phyloP scores from a whole-genome alignment of 345 rosid genomes.

The Melaleuca quinquenervia region DNA sequence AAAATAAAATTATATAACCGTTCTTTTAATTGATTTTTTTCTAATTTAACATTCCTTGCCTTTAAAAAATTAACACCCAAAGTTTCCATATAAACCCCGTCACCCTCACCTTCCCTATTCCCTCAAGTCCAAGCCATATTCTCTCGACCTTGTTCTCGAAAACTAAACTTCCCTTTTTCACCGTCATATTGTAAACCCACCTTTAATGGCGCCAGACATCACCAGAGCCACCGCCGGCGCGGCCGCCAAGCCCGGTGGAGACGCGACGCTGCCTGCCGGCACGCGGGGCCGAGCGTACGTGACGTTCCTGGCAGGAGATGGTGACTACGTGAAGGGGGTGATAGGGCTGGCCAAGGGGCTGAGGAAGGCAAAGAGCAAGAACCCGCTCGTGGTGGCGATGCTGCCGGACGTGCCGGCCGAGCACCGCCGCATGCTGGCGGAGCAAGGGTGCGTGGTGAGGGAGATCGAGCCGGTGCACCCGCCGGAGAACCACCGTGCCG shows the following conservation, averaged over 20 bases:
- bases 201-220: neutral
- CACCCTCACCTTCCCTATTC: neutral
- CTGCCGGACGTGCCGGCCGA: slow-evolving; percentile 28
- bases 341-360: slow-evolving; percentile 31
- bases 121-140: neutral
- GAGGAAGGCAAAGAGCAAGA: slow-evolving; percentile 16
- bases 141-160: neutral
- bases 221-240: neutral
- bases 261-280: neutral
- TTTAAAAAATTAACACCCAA: neutral
- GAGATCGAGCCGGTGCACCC: slow-evolving; percentile 26
- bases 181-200: neutral
- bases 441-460: slow-evolving; percentile 19
- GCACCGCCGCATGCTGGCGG: slow-evolving; percentile 17
- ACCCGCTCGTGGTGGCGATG: slow-evolving; percentile 22
- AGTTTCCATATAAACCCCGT: neutral
- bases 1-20: neutral
- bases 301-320: slow-evolving; percentile 23
- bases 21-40: neutral
- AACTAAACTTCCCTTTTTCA: neutral
- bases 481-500: slow-evolving; percentile 17
- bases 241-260: neutral
- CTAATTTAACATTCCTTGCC: neutral
- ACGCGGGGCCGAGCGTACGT: slow-evolving; percentile 3
- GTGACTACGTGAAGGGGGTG: slow-evolving; percentile 26